Evolutionary conservation across 106 monocot species (phyloP), one percentile per base, ranked within the genome.

Genomic region (Triglochin maritima): DNA sequence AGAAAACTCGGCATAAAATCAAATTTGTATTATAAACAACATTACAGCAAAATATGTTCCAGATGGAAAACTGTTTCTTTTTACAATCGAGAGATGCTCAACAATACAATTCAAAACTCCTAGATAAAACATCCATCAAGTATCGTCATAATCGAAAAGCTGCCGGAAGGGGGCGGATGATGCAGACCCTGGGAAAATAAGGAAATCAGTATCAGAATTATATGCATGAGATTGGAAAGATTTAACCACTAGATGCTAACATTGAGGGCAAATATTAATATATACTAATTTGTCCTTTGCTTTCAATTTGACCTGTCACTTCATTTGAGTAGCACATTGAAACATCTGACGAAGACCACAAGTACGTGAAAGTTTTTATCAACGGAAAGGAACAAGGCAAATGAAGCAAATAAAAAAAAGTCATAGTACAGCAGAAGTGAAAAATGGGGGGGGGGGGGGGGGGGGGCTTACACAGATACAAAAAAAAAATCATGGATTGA

Each of bases 61-160:
- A 60, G 5, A 60, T 17, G 16, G 17, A 7, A 41, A 41, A 9
- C 9, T 9, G 44, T 45, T 46, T 46, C 15, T 46, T 8, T 63
- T 46, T 46, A 63, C 57, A 69, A 56, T 69, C 69, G 46, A 69
- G 57, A 48, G 69, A 69, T 57, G 69, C 55, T 57, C 46, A 64
- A 69, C 56, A 69, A 69, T 69, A 69, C 69, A 69, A 69, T 69
- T 46, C 12, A 14, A 57, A 2, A 57, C 43, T 45, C 16, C 66
- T 66, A 66, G 29, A 52, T 29, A 66, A 66, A 66, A 52, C 51
- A 66, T 45, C 51, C 66, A 53, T 66, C 66, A 66, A 52, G 66
- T 9, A 52, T 52, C 52, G 53, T 52, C 66, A 66, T 9, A 52
- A 52, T 66, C 11, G 53, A 66, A 66, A 66, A 66, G 66, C 50